These are phyloP conservation scores for Debaryomycetaceae sp. DNA, from an alignment of 1,139 yeast genomes.

Conservation along the genomic window DNA sequence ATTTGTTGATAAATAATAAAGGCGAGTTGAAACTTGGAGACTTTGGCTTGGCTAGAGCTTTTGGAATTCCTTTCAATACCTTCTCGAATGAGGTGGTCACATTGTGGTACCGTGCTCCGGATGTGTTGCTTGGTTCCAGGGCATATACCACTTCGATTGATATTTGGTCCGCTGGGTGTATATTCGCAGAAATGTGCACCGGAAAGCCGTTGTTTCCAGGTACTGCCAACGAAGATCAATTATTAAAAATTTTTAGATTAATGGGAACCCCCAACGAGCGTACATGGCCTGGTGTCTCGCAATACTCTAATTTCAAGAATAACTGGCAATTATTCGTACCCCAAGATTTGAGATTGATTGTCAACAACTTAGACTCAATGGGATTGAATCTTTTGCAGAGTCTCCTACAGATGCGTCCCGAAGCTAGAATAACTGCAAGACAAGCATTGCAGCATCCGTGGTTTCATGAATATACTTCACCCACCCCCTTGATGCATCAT, in stretches of 20 bases:
- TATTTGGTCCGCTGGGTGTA: slow-evolving; percentile 99
- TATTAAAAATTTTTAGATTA: slow-evolving; percentile 78
- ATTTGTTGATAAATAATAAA: slow-evolving; percentile 77
- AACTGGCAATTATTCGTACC: slow-evolving; percentile 78
- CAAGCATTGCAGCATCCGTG: slow-evolving; percentile 94
- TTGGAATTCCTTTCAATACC: slow-evolving; percentile 96
- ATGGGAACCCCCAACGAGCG: slow-evolving; percentile 97
- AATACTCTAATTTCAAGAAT: slow-evolving; percentile 78
- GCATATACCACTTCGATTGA: slow-evolving; percentile 95
- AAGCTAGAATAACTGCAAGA: slow-evolving; percentile 82
- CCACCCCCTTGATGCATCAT: slow-evolving; percentile 35
- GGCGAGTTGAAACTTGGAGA: slow-evolving; percentile 96
- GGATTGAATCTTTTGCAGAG: slow-evolving; percentile 77
- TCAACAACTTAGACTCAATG: slow-evolving; percentile 75
- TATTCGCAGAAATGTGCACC: slow-evolving; percentile 95
- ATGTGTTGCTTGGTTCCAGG: slow-evolving; percentile 89
- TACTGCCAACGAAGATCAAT: slow-evolving; percentile 90
- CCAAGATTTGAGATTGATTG: slow-evolving; percentile 73
- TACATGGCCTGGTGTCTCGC: slow-evolving; percentile 93
- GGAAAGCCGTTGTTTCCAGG: slow-evolving; percentile 99
- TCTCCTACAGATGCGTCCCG: slow-evolving; percentile 88
- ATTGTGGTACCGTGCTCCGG: slow-evolving; percentile 98
- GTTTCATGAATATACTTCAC: slow-evolving; percentile 74
- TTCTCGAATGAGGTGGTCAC: slow-evolving; percentile 97
- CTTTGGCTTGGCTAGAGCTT: slow-evolving; percentile 95